Evolutionary conservation across 1,284 basidiomycete species (phyloP), one percentile per base, ranked within the genome.

Genomic region (Malassezia nana): DNA sequence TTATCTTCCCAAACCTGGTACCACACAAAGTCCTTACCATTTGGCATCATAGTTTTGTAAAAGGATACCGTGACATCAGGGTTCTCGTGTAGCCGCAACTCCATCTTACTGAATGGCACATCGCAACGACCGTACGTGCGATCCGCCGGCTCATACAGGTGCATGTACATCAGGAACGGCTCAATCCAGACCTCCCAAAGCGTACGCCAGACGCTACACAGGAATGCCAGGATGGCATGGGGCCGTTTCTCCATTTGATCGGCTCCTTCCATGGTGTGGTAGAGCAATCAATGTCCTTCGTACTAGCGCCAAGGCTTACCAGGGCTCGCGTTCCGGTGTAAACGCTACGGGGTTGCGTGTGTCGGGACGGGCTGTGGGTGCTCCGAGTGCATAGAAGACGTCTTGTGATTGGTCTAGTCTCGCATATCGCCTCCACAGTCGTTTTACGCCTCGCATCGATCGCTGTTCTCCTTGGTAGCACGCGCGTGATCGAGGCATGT

Each of bases 1-100:
- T 63, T 58, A 41, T 71, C 65, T 31, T 69, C 64, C 69, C 69
- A 72, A 2, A 72, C 57, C 41, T 72, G 69, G 54, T 72, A 72
- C 69, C 69, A 72, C 9, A 64, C 62, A 57, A 61, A 69, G 62
- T 69, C 66, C 46, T 67, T 67, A 6, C 61, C 59, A 49, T 71
- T 71, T 8, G 58, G 59, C 45, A 68, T 57, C 57, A 68, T 59
- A 16, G 60, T 59, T 38, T 64, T 64, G 50, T 65, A 60, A 40
- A 69, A 72, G 13, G 57, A 55, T 33, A 66, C 52, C 4, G 60
- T 62, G n/a, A 72, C 58, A 38, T 70, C 63, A 8, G 64, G 60
- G 41, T 68, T 66, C 33, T 59, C 59, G 52, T 72, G 64, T 31
- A 72, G 52, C n/a, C 69, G 55, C 57, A 66, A 55, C 43, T 72